Evolutionary conservation across 805 yeast genomes (phyloP), one percentile per base, ranked within the genome.

Genomic region (Candida stauntonica): DNA sequence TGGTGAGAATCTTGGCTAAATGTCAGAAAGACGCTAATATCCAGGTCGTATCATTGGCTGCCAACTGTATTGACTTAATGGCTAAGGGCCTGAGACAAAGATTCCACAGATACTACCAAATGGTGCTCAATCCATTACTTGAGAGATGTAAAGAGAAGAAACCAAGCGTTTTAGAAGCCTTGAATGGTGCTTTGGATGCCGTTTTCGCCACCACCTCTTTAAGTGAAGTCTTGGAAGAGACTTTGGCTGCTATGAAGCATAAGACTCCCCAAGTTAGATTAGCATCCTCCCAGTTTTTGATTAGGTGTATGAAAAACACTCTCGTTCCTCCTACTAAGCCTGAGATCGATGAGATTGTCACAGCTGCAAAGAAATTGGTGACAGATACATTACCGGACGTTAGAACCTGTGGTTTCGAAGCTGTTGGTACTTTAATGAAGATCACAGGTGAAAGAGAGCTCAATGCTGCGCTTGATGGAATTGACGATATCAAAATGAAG

Each of bases 61-160:
- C 95, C 2, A 76, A 77, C 39, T 76, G 83, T 31, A 63, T 81
- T 15, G 76, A 71, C 38, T 60, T 61, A 21, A 57, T 91, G 24
- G 84, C 86, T 2, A 70, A 69, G 21, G 95, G 95, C 1, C 64
- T 93, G 33, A 68, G 79, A 39, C 48, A 58, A 2, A 66, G 64
- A 5, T 86, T 86, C 53, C 69, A 65, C 17, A 72, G 66, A 44
- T 82, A 83, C 57, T 72, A 67, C 31, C 42, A 66, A 1, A 51
- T 70, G 1, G 71, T 86, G 2, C 64, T 86, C 18, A 60, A 63
- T 3, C 80, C 93, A 0, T 60, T 85, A 41, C 61, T 93, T 30
- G 96, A 87, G 48, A 72, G 97, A 50, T 75, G 86, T 12, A 89
- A 87, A 55, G 99, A 93, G 58, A 88, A 85, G 66, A 91, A 91